Evolutionary conservation across 768 basidiomycete species (phyloP).

Genomic region (Clathrus columnatus): DNA sequence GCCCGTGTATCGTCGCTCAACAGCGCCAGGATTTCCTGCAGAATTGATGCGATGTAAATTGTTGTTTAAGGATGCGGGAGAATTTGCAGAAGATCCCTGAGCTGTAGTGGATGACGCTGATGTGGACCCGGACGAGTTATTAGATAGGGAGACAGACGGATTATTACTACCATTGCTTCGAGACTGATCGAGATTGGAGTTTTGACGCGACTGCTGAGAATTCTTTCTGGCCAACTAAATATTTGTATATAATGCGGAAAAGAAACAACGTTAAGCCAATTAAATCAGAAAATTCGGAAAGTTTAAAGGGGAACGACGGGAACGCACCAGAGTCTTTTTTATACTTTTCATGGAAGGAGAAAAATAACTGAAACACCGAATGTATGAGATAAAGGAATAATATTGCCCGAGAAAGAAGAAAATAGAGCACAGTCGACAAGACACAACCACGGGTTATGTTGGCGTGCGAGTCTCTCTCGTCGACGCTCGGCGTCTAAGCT

Average conservation of each 20-base stretch:
- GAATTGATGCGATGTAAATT: constrained; percentile 28
- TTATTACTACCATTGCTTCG: constrained; percentile 29
- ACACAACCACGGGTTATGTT: not conserved
- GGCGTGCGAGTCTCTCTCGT: constrained; percentile 7
- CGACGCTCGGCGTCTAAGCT: not conserved
- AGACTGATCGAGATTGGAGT: constrained; percentile 53
- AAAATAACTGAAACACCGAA: not conserved
- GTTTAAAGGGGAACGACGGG: constrained; percentile 13
- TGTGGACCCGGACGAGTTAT: constrained; percentile 26
- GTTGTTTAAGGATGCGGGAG: constrained; percentile 21
- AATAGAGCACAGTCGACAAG: not conserved
- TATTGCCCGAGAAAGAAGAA: not conserved
- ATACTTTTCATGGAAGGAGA: constrained; percentile 60
- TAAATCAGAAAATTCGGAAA: constrained; percentile 9
- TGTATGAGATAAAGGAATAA: not conserved
- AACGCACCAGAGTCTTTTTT: constrained; percentile 69
- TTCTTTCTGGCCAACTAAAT: constrained; percentile 58
- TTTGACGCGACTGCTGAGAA: constrained; percentile 61
- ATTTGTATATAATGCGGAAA: not conserved
- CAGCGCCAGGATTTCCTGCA: constrained; percentile 26
- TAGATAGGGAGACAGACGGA: constrained; percentile 55
- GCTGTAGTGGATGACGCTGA: constrained; percentile 24
- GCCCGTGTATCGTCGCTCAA: constrained; percentile 55
- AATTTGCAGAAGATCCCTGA: constrained; percentile 29
- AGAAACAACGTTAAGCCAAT: too few species aligned